A percentile compares a stretch with the other conserved stretches of the same genome.
These are phyloP conservation scores for Clarireedia hainanense DNA, from an alignment of 2,329 filamentous ascomycete genomes.

Conservation along the genomic window DNA sequence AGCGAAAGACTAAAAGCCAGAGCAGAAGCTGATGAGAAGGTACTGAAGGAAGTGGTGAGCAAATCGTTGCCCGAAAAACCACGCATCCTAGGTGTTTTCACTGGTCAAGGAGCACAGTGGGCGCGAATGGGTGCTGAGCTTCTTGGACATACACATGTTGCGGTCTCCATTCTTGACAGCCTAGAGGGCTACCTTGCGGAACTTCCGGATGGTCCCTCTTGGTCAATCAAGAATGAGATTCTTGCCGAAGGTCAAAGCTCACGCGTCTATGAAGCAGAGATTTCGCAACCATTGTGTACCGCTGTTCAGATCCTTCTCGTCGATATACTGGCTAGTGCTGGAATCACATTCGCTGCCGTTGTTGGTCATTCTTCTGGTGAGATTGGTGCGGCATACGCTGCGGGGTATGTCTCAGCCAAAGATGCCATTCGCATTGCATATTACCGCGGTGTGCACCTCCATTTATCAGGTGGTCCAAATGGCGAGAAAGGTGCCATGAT, in stretches of 20 bases:
- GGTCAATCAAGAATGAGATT: too few relatives aligned
- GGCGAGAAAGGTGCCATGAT: conserved; percentile 15
- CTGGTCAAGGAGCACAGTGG: neutral
- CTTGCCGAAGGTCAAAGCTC: too few relatives aligned
- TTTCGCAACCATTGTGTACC: neutral
- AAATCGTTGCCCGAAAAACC: too few relatives aligned
- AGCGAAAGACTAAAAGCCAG: too few relatives aligned
- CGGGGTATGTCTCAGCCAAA: neutral
- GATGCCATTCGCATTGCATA: conserved; percentile 1
- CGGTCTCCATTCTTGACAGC: too few relatives aligned
- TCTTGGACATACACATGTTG: neutral
- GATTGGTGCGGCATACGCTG: neutral
- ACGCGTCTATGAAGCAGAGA: neutral
- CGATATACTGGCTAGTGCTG: neutral
- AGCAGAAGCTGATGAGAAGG: too few relatives aligned
- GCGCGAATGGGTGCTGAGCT: neutral
- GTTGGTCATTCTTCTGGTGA: neutral
- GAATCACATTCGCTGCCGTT: neutral
- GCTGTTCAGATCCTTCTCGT: neutral
- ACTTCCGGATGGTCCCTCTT: neutral
- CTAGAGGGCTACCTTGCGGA: neutral
- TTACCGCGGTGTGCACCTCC: conserved; percentile 12
- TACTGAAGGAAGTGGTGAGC: too few relatives aligned
- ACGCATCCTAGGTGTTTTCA: neutral
- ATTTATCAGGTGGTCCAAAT: neutral